Percentiles rank a stretch among this genome's conserved stretches.
These are phyloP conservation scores for Neopestalotiopsis rosae DNA, from an alignment of 2,329 filamentous ascomycete genomes.

Conservation along the genomic window DNA sequence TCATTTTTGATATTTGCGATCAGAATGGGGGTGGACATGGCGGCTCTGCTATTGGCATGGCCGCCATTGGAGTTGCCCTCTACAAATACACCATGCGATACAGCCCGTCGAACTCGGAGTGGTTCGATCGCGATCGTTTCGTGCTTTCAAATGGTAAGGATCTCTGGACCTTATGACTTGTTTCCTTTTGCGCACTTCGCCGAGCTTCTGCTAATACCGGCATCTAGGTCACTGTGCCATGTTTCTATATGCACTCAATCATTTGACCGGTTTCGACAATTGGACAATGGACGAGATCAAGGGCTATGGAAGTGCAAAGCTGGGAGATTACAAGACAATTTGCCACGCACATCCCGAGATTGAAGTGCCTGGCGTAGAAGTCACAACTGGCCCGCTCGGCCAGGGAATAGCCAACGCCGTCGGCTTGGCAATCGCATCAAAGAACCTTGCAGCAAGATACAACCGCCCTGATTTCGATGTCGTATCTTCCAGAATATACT, in stretches of 20 bases:
- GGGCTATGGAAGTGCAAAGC: slow-evolving; percentile 46
- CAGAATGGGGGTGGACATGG: slow-evolving; percentile 13
- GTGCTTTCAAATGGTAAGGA: slow-evolving; percentile 58
- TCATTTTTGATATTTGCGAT: slow-evolving; percentile 14
- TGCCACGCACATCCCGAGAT: slow-evolving; percentile 62
- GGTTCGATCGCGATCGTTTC: slow-evolving; percentile 65
- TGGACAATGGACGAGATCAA: slow-evolving; percentile 60
- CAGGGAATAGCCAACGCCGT: slow-evolving; percentile 63
- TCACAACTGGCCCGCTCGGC: slow-evolving; percentile 62
- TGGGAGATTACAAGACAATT: slow-evolving; percentile 43
- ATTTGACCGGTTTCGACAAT: slow-evolving; percentile 53
- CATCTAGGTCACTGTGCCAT: slow-evolving; percentile 49
- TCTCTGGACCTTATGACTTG: too few species aligned
- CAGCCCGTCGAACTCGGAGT: slow-evolving; percentile 54
- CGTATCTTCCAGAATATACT: slow-evolving; percentile 56
- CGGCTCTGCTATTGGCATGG: slow-evolving; percentile 38
- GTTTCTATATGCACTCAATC: slow-evolving; percentile 55
- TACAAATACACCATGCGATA: slow-evolving; percentile 67
- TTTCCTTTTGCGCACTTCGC: too few species aligned
- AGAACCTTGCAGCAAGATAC: slow-evolving; percentile 55
- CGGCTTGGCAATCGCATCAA: slow-evolving; percentile 60
- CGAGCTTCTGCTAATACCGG: background rate
- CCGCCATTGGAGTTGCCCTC: slow-evolving; percentile 45
- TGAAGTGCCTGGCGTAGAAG: slow-evolving; percentile 60
- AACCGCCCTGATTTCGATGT: slow-evolving; percentile 54